A percentile compares a stretch with the other conserved stretches of the same genome.
These are phyloP conservation scores for Infundibulicybe gibba DNA, from an alignment of 768 basidiomycete genomes.

Conservation along the genomic window DNA sequence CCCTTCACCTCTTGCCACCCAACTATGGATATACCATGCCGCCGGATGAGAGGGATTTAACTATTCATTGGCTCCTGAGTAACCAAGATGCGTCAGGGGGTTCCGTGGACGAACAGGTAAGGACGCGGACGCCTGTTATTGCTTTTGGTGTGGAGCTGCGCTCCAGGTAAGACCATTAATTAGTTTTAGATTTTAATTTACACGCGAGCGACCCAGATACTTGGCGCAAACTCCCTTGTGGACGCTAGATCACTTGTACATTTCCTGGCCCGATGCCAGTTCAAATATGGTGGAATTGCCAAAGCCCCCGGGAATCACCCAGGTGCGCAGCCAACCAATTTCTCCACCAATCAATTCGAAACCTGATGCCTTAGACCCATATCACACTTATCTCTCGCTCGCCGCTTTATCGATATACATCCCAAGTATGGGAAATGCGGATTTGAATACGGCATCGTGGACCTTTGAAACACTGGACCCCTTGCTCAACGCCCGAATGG, in stretches of 20 bases:
- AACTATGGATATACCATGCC: constrained; percentile 22
- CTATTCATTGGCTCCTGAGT: constrained; percentile 74
- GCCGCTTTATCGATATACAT: constrained; percentile 75
- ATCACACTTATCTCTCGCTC: constrained; percentile 90
- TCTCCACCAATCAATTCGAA: background rate
- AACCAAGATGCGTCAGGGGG: constrained; percentile 74
- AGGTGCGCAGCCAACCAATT: constrained; percentile 40
- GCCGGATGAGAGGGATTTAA: constrained; percentile 40
- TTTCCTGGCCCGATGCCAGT: constrained; percentile 79
- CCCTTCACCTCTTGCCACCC: constrained; percentile 51
- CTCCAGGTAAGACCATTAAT: constrained; percentile 50
- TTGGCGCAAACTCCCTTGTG: constrained; percentile 57
- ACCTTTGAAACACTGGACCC: constrained; percentile 60
- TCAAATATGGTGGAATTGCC: constrained; percentile 83
- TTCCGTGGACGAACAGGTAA: constrained; percentile 90
- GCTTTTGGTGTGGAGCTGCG: constrained; percentile 91
- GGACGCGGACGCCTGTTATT: constrained; percentile 89
- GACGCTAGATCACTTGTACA: constrained; percentile 48
- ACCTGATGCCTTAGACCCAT: constrained; percentile 61
- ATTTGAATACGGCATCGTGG: constrained; percentile 40
- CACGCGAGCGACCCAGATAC: constrained; percentile 46
- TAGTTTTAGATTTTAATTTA: background rate
- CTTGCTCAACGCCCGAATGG: constrained; percentile 63
- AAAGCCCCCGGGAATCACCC: constrained; percentile 80
- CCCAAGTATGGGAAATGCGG: constrained; percentile 29